These are phyloP conservation scores for Starmerella stellata DNA, from an alignment of 805 yeast genomes.

Conservation along the genomic window DNA sequence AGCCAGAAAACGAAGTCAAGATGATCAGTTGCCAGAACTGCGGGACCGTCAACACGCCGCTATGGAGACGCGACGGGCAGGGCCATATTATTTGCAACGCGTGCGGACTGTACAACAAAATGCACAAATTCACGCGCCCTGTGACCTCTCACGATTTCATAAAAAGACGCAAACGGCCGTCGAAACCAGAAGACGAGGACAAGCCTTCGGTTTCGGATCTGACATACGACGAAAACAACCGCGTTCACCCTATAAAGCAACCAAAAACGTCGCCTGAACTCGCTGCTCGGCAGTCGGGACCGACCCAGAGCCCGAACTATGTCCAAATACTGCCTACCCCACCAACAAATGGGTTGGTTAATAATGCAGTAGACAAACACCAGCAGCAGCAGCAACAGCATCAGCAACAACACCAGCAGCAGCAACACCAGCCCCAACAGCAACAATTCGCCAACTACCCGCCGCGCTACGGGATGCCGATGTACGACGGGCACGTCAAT, in stretches of 20 bases:
- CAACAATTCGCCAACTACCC: not conserved
- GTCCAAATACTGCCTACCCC: not conserved
- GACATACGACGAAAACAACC: no score
- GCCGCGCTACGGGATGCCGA: not conserved
- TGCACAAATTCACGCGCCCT: conserved; percentile 66
- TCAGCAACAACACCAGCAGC: not conserved
- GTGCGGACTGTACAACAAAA: conserved; percentile 55
- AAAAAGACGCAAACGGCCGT: conserved; percentile 46
- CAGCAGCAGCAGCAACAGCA: not conserved
- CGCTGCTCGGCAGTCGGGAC: not conserved
- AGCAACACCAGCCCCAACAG: not conserved
- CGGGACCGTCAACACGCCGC: conserved; percentile 67
- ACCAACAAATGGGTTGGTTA: not conserved
- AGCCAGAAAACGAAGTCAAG: conserved; percentile 3
- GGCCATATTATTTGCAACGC: conserved; percentile 82
- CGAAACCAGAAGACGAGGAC: not conserved
- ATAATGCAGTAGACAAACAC: not conserved
- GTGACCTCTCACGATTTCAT: conserved; percentile 53
- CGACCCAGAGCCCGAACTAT: not conserved
- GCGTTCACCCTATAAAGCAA: no score
- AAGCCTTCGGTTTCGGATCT: not conserved
- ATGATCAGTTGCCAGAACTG: conserved; percentile 68
- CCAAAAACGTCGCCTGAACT: not conserved
- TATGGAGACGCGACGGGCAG: conserved; percentile 67
- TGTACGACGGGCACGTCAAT: not conserved